Percentiles rank a stretch among this genome's conserved stretches.
phyloP scores from a whole-genome alignment of 345 rosid genomes.

The Gossypium anomalum region DNA sequence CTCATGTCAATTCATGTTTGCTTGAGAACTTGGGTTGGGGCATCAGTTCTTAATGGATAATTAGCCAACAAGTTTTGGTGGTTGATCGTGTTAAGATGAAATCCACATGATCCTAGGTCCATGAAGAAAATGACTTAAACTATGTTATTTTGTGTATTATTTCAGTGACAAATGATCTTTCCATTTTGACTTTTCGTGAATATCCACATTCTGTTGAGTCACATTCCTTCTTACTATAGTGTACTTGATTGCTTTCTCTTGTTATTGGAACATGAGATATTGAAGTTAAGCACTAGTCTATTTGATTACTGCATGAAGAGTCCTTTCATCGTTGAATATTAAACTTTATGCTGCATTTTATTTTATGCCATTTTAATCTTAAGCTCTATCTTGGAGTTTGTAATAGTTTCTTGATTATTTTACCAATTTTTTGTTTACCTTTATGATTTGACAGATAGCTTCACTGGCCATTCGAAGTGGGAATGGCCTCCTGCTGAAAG shows the following conservation, averaged over 20 bases:
- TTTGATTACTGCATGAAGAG: constrained; percentile 4
- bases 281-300: not conserved
- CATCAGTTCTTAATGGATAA: not conserved
- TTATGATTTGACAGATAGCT: constrained; percentile 45
- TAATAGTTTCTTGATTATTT: not conserved
- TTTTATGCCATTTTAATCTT: constrained; percentile 1
- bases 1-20: not conserved
- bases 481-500: constrained; percentile 86
- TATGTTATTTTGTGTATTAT: not conserved
- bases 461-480: constrained; percentile 79
- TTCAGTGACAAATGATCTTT: not conserved
- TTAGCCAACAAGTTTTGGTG: not conserved
- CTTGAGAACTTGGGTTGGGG: not conserved
- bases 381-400: not conserved
- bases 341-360: not conserved
- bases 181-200: not conserved
- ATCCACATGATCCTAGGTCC: constrained; percentile 3
- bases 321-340: not conserved
- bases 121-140: not conserved
- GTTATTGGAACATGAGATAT: not conserved
- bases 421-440: not conserved
- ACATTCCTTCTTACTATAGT: not conserved
- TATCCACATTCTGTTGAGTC: not conserved
- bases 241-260: constrained; percentile 3
- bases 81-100: not conserved